Conservation (phyloP, 2,329 filamentous ascomycete species). For the Beauveria australis region DNA sequence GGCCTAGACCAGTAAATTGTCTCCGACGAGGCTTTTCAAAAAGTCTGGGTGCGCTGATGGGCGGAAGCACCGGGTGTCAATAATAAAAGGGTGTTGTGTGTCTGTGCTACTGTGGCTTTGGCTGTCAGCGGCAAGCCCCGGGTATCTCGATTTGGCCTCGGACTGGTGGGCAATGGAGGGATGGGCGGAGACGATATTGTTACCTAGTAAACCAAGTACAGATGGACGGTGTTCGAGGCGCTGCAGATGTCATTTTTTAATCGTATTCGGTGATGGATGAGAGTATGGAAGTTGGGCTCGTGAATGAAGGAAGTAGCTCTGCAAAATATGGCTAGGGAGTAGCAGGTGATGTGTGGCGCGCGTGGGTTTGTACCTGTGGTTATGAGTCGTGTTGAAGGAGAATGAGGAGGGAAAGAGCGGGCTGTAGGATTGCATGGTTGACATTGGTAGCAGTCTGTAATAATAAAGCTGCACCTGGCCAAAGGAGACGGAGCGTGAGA, state of each 20-base stretch:
- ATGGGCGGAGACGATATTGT: neutral
- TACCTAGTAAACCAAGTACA: too few species aligned
- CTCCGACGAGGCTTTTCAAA: neutral
- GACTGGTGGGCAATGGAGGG: neutral
- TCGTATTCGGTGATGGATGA: neutral
- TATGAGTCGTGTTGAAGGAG: neutral
- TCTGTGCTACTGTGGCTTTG: neutral
- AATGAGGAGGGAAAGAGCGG: neutral
- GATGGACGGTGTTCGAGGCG: too few species aligned
- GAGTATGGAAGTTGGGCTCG: neutral
- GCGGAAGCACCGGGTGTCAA: neutral
- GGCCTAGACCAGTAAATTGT: neutral
- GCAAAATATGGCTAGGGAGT: too few species aligned
- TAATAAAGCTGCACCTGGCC: too few species aligned
- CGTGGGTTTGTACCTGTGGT: neutral
- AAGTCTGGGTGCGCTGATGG: neutral
- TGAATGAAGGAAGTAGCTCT: too few species aligned
- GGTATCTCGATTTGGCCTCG: neutral
- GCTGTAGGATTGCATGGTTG: neutral
- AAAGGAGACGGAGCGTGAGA: too few species aligned
- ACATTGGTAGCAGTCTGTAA: neutral
- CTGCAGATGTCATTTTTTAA: too few species aligned
- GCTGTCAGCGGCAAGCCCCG: neutral
- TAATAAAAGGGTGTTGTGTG: neutral
- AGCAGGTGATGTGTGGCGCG: neutral